phyloP scores from a whole-genome alignment of 768 basidiomycete species.

The Pleurotus tuber-regium region DNA sequence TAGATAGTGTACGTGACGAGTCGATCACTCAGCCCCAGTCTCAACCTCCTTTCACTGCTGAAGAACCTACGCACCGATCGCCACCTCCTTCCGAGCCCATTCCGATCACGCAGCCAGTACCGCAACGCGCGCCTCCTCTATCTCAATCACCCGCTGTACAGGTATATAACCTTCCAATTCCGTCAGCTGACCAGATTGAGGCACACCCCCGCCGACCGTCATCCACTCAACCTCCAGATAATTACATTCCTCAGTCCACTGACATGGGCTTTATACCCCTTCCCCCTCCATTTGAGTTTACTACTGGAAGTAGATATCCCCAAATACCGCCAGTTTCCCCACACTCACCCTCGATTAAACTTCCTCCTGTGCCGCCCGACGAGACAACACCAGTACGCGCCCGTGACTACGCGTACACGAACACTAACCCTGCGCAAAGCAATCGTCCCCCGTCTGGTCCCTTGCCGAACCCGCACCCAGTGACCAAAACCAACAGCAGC shows the following conservation, averaged over 20 bases:
- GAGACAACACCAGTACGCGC: neutral
- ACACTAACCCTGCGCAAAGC: too few species aligned
- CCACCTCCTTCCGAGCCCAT: neutral
- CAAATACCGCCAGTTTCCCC: neutral
- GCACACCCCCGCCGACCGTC: neutral
- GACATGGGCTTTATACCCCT: conserved; percentile 2
- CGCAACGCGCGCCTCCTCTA: neutral
- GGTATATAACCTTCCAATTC: neutral
- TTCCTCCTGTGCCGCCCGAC: neutral
- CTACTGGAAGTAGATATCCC: conserved; percentile 1
- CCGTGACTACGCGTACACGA: too few species aligned
- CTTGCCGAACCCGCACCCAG: neutral
- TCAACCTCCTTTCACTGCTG: neutral
- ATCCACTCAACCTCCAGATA: conserved; percentile 6
- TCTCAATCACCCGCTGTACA: neutral
- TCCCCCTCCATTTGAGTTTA: conserved; percentile 1
- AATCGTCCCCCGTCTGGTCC: neutral
- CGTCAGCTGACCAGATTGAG: neutral
- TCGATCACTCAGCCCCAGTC: neutral
- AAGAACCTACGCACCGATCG: neutral
- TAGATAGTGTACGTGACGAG: too few species aligned
- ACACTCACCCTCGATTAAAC: neutral
- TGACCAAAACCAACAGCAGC: conserved; percentile 1
- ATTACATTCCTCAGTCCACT: conserved; percentile 8
- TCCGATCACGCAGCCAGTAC: conserved; percentile 5